A percentile compares a stretch with the other conserved stretches of the same genome.
These are phyloP conservation scores for Chrysopogon serrulatus DNA, from an alignment of 176 grass and related monocot species.

Conservation along the genomic window DNA sequence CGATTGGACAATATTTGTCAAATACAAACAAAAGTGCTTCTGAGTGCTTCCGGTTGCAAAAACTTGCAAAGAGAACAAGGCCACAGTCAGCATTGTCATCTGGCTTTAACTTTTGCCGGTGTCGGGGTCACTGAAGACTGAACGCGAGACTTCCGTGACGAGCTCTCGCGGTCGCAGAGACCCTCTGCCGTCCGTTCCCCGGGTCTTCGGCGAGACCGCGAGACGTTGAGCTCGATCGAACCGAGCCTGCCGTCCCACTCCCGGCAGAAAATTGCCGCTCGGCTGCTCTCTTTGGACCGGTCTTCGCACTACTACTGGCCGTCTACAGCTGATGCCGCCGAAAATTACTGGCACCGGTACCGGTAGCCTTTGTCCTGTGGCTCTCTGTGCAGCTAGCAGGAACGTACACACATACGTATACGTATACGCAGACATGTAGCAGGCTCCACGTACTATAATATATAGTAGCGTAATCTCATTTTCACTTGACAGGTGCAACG, in stretches of 20 bases:
- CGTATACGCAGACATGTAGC: not conserved
- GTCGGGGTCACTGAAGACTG: constrained; percentile 20
- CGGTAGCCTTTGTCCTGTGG: not conserved
- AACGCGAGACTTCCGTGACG: constrained; percentile 31
- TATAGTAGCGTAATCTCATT: not conserved
- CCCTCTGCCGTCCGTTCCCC: not conserved
- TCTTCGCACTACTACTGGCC: not conserved
- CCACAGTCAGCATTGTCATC: no score
- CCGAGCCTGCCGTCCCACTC: constrained; percentile 2
- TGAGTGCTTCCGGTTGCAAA: no score
- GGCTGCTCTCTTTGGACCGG: constrained; percentile 13
- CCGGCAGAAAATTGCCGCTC: not conserved
- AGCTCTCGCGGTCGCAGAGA: no score
- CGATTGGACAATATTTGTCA: no score
- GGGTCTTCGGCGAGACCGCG: not conserved
- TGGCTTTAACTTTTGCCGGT: not conserved
- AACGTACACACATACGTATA: no score
- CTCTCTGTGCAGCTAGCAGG: not conserved
- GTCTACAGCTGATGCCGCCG: not conserved
- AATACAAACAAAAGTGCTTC: no score
- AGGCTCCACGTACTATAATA: no score
- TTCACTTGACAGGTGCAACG: not conserved
- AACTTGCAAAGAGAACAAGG: no score
- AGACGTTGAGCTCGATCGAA: no score
- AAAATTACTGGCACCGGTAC: not conserved